Evolutionary conservation across 352 stramenopile species (phyloP).

Genomic region (Globisporangium barbulae): DNA sequence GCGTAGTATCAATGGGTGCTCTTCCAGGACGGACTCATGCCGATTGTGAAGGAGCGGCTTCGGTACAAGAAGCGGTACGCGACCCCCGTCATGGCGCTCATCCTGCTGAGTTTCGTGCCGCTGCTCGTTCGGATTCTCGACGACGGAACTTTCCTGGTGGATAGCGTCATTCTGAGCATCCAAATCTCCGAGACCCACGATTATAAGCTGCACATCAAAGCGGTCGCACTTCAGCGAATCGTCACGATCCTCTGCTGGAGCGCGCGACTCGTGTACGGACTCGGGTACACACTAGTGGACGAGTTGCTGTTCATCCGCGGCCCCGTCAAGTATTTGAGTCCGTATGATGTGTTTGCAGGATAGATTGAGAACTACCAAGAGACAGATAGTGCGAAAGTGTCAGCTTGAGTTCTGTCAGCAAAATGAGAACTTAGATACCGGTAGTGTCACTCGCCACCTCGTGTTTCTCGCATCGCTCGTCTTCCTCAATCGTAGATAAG

Average conservation of each 20-base stretch:
- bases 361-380: background rate
- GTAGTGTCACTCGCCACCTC: too few species aligned
- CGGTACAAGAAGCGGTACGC: background rate
- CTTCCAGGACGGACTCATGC: background rate
- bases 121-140: background rate
- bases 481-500: too few species aligned
- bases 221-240: background rate
- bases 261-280: background rate
- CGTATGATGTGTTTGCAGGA: background rate
- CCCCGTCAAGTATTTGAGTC: background rate
- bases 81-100: background rate
- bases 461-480: too few species aligned
- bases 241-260: slow-evolving; percentile 3
- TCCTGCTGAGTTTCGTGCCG: slow-evolving; percentile 3
- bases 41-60: background rate
- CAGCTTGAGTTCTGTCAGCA: background rate
- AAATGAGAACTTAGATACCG: too few species aligned
- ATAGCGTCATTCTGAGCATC: background rate
- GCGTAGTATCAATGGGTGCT: slow-evolving; percentile 1
- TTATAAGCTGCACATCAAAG: slow-evolving; percentile 1
- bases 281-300: background rate
- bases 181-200: background rate
- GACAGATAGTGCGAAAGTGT: background rate
- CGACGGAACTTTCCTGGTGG: background rate
- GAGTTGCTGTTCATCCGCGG: slow-evolving; percentile 7